These are phyloP conservation scores for Tylopilus cervinicoccineus DNA, from an alignment of 768 basidiomycete species.

Conservation along the genomic window DNA sequence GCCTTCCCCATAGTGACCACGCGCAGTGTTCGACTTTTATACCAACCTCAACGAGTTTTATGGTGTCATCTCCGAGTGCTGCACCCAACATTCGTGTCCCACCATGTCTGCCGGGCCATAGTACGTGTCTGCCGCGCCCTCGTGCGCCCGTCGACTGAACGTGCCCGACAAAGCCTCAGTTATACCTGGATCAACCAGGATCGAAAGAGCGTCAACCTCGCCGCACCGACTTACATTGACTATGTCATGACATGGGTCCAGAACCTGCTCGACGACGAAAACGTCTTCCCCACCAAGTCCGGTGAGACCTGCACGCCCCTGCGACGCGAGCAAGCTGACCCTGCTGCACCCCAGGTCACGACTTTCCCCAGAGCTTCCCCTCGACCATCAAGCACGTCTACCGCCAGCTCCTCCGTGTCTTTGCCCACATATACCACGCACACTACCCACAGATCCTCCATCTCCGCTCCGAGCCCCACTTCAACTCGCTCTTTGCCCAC, in stretches of 20 bases:
- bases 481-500: constrained; percentile 97
- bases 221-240: constrained; percentile 96
- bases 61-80: constrained; percentile 88
- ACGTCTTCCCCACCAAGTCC: constrained; percentile 92
- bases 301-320: constrained; percentile 44
- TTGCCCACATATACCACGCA: constrained; percentile 95
- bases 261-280: constrained; percentile 90
- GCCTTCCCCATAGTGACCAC: not conserved
- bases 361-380: constrained; percentile 86
- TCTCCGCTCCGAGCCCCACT: constrained; percentile 89
- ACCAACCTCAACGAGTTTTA: constrained; percentile 97
- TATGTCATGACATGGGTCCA: constrained; percentile 98
- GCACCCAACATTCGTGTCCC: constrained; percentile 85
- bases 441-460: constrained; percentile 91
- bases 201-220: constrained; percentile 80
- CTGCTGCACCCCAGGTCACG: constrained; percentile 57
- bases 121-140: constrained; percentile 43
- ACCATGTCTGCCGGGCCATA: constrained; percentile 86
- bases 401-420: constrained; percentile 93
- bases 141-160: not conserved
- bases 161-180: constrained; percentile 56
- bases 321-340: not conserved
- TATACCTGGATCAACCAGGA: constrained; percentile 94
- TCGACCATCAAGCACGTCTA: constrained; percentile 91
- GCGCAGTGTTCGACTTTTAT: constrained; percentile 92